Evolutionary conservation across 352 stramenopile genomes (phyloP), one percentile per base, ranked within the genome.

Genomic region (Bremia lactucae): DNA sequence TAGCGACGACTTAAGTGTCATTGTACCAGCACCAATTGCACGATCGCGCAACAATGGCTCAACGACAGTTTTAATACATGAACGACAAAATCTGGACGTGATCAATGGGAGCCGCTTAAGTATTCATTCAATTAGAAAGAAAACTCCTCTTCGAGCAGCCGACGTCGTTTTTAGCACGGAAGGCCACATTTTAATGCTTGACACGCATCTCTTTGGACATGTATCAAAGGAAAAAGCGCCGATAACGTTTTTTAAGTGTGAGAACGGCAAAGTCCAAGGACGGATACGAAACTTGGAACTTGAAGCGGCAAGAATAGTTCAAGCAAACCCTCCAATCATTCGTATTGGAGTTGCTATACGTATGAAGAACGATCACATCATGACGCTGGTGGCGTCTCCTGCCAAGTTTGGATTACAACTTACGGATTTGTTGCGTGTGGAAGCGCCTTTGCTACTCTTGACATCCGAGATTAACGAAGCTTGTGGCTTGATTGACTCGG

Each of bases 1-100:
- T 67, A 96, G 97, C 39, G 88, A 97, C 21, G 72, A 87, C 23
- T 65, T 69, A 6, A 58, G 82, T 40, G 62, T 85, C 33, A 80
- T 88, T 50, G 72, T 87, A 16, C 76, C 80, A 44, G 31, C 37
- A 41, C 23, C 45, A 49, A 13, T 15, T 38, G 20, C 16, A 18
- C 41, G 36, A n/a, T n/a, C n/a, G 1, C 6, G 19, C 15, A 8
- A 16, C 13, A 59, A 56, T 20, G 1, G 6, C 9, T 11, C 24
- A 29, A 7, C 2, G 24, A 11, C 8, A 29, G 24, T 7, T 13
- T 13, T 29, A 1, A 3, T 11, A 13, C 6, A 42, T 25, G 3
- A 3, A 4, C 4, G 62, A 65, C 11, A 22, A 15, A 0, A 67
- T 7, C 21, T 31, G n/a, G n/a, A n/a, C n/a, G n/a, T n/a, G n/a